A percentile compares a stretch with the other conserved stretches of the same genome.
These are phyloP conservation scores for Arabidopsis suecica DNA, from an alignment of 345 rosid genomes.

Conservation along the genomic window DNA sequence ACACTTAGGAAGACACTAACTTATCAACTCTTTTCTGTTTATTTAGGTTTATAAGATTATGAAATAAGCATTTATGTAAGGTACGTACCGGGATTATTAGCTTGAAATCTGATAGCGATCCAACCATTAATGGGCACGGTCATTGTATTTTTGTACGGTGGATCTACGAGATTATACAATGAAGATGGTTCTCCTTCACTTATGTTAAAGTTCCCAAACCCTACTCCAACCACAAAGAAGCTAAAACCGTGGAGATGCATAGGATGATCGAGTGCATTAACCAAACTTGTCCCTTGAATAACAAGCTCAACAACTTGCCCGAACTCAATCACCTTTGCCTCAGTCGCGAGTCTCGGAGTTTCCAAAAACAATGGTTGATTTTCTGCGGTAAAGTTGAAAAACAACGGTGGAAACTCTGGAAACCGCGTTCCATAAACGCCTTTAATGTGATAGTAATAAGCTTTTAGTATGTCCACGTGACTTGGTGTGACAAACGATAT, in stretches of 20 bases:
- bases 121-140: constrained; percentile 41
- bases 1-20: neutral
- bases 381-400: constrained; percentile 42
- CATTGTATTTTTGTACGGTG: constrained; percentile 34
- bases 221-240: constrained; percentile 30
- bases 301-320: constrained; percentile 34
- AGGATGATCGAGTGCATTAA: constrained; percentile 36
- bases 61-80: neutral
- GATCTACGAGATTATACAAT: constrained; percentile 32
- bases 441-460: constrained; percentile 25
- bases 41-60: neutral
- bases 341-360: constrained; percentile 41
- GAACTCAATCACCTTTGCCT: constrained; percentile 14
- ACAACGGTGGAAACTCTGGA: constrained; percentile 43
- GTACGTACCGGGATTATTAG: constrained; percentile 39
- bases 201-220: constrained; percentile 37
- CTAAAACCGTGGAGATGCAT: constrained; percentile 45
- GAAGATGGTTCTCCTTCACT: constrained; percentile 23
- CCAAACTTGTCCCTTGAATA: constrained; percentile 41
- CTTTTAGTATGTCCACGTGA: constrained; percentile 40
- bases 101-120: constrained; percentile 36
- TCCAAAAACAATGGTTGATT: constrained; percentile 24
- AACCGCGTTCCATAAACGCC: constrained; percentile 42
- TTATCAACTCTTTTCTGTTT: neutral
- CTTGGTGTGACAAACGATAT: constrained; percentile 42